Conservation (phyloP, 768 basidiomycete genomes). For the Myochromella boudieri region DNA sequence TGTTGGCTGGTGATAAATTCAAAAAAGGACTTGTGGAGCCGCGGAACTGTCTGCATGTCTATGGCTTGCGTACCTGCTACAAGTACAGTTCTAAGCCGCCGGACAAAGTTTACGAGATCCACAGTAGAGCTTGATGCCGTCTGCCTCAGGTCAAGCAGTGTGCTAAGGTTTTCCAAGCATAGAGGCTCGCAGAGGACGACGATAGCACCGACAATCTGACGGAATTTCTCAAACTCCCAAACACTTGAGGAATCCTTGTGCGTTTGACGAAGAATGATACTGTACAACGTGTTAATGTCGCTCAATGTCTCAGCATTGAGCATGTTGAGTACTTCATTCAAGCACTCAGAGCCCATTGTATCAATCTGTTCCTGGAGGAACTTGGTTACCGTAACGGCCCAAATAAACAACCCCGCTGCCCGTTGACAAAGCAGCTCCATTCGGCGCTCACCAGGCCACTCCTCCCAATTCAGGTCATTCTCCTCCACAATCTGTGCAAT, state of each 20-base stretch:
- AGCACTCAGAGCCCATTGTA: slow-evolving; percentile 10
- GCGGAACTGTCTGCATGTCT: slow-evolving; percentile 11
- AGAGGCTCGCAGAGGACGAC: slow-evolving; percentile 10
- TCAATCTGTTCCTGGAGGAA: slow-evolving; percentile 14
- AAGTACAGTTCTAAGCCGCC: slow-evolving; percentile 13
- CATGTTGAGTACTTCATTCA: slow-evolving; percentile 8
- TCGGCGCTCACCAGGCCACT: slow-evolving; percentile 15
- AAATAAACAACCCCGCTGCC: slow-evolving; percentile 15
- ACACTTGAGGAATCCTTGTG: too few species aligned
- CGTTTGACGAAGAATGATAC: neutral
- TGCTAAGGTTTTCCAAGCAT: slow-evolving; percentile 6
- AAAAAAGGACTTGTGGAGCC: slow-evolving; percentile 14
- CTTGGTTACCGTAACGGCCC: slow-evolving; percentile 5
- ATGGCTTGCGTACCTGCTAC: slow-evolving; percentile 12
- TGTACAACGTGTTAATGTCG: neutral
- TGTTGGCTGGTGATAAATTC: slow-evolving; percentile 12
- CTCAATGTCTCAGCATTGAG: slow-evolving; percentile 1
- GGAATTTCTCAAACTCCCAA: slow-evolving; percentile 18
- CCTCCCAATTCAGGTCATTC: slow-evolving; percentile 10
- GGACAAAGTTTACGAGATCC: slow-evolving; percentile 14
- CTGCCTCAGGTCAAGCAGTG: slow-evolving; percentile 11
- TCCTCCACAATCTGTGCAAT: slow-evolving; percentile 11
- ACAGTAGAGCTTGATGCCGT: slow-evolving; percentile 3
- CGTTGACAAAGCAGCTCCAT: slow-evolving; percentile 1
- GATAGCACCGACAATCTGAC: slow-evolving; percentile 14